phyloP scores from a whole-genome alignment of 2,329 filamentous ascomycete species.

The Westerdykella aurantiaca region DNA sequence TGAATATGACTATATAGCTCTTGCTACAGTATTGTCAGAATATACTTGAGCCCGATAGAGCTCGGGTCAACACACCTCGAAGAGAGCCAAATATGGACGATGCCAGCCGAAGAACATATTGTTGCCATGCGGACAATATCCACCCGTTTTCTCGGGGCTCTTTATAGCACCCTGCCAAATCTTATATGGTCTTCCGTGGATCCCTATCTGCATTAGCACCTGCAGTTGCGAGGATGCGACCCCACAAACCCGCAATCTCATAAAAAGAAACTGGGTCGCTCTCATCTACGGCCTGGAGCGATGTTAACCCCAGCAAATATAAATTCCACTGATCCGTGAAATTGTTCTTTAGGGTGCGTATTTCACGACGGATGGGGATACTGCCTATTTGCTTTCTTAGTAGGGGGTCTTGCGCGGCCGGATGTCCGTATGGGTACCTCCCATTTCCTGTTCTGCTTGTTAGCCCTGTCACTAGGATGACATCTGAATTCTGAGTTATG shows the following conservation, averaged over 20 bases:
- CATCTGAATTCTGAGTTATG: neutral
- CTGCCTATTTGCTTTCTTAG: constrained; percentile 13
- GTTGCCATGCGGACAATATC: constrained; percentile 74
- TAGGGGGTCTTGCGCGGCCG: neutral
- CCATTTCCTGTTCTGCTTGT: neutral
- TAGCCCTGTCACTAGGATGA: constrained; percentile 2
- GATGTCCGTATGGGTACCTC: neutral
- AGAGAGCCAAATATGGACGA: constrained; percentile 66
- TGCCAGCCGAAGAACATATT: constrained; percentile 82
- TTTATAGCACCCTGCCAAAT: constrained; percentile 28
- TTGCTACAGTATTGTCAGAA: constrained; percentile 17
- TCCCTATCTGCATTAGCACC: constrained; percentile 12
- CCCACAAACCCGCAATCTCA: constrained; percentile 61
- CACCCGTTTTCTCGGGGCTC: constrained; percentile 36
- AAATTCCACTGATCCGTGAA: constrained; percentile 63
- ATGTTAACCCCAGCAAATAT: constrained; percentile 66
- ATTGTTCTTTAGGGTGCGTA: constrained; percentile 58
- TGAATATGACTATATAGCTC: constrained; percentile 21
- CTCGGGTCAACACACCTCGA: constrained; percentile 42
- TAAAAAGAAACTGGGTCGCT: constrained; percentile 65
- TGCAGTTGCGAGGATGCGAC: neutral
- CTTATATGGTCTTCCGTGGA: constrained; percentile 35
- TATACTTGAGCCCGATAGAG: neutral
- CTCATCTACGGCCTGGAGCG: constrained; percentile 63
- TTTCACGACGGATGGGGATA: constrained; percentile 53